Percentiles rank a stretch among this genome's conserved stretches.
These are phyloP conservation scores for Teratosphaeria zuluensis DNA, from an alignment of 2,329 filamentous ascomycete species.

Conservation along the genomic window DNA sequence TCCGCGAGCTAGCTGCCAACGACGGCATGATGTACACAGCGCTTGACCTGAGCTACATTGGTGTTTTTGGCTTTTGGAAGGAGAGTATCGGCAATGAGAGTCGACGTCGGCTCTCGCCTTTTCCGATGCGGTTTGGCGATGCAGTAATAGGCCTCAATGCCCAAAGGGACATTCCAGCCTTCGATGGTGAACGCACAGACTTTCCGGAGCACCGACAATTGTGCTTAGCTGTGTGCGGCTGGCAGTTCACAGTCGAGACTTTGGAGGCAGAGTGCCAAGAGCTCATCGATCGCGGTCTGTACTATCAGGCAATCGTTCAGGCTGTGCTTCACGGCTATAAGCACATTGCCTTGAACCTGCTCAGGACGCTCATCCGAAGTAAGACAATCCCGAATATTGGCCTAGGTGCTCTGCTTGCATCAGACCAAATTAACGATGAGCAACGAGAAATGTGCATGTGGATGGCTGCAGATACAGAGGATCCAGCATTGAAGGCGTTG, in stretches of 20 bases:
- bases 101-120: conserved; percentile 1
- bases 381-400: conserved; percentile 52
- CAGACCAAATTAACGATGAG: conserved; percentile 43
- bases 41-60: conserved; percentile 66
- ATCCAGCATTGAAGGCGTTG: conserved; percentile 71
- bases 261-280: conserved; percentile 41
- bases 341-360: conserved; percentile 57
- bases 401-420: conserved; percentile 39
- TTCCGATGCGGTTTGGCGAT: conserved; percentile 19
- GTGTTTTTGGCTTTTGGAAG: conserved; percentile 62
- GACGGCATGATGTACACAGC: conserved; percentile 61
- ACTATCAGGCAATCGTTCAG: conserved; percentile 67
- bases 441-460: conserved; percentile 53
- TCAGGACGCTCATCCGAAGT: conserved; percentile 59
- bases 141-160: conserved; percentile 55
- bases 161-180: conserved; percentile 51
- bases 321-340: conserved; percentile 65
- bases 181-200: conserved; percentile 53
- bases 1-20: conserved; percentile 52
- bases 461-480: conserved; percentile 56
- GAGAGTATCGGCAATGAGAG: conserved; percentile 43
- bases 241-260: conserved; percentile 50
- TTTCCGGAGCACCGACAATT: conserved; percentile 63
- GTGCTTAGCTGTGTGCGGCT: conserved; percentile 65
- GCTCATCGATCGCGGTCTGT: conserved; percentile 44